These are phyloP conservation scores for Coelastrella sp. DNA, from an alignment of 139 green algal species.

Conservation along the genomic window DNA sequence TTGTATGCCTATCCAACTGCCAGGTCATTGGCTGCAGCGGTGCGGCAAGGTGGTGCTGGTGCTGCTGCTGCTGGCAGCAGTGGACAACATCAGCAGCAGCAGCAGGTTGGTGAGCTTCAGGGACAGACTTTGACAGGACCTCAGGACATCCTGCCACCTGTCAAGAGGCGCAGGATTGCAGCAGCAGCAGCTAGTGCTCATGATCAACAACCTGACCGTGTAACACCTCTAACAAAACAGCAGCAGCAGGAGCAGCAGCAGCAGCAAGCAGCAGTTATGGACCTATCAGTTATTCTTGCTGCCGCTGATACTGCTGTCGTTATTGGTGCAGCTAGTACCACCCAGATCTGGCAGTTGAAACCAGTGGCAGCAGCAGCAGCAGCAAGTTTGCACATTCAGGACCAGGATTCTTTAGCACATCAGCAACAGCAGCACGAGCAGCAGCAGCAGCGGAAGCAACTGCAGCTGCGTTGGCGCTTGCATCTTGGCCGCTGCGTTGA, in stretches of 20 bases:
- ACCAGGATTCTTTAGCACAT: background rate
- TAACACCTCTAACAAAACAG: background rate
- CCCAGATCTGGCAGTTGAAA: background rate
- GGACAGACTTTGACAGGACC: background rate
- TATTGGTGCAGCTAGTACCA: background rate
- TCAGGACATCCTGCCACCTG: background rate
- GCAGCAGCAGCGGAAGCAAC: slow-evolving; percentile 10
- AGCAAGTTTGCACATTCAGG: background rate
- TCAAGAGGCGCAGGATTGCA: background rate
- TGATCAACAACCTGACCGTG: background rate
- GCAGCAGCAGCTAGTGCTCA: background rate
- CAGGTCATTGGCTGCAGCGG: background rate
- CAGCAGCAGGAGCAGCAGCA: slow-evolving; percentile 7
- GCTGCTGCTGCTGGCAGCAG: background rate
- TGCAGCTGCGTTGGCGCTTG: slow-evolving; percentile 21
- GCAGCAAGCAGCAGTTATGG: background rate
- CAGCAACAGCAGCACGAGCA: slow-evolving; percentile 29
- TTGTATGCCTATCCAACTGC: slow-evolving; percentile 53
- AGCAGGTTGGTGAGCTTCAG: slow-evolving; percentile 4
- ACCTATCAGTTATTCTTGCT: background rate
- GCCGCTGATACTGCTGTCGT: background rate
- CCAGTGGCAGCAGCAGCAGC: slow-evolving; percentile 39
- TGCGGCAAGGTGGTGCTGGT: background rate
- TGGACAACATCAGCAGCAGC: background rate
- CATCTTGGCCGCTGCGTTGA: slow-evolving; percentile 39